Evolutionary conservation across 2,329 filamentous ascomycete genomes (phyloP), one percentile per base, ranked within the genome.

Genomic region (Hypoxylon rubiginosum): DNA sequence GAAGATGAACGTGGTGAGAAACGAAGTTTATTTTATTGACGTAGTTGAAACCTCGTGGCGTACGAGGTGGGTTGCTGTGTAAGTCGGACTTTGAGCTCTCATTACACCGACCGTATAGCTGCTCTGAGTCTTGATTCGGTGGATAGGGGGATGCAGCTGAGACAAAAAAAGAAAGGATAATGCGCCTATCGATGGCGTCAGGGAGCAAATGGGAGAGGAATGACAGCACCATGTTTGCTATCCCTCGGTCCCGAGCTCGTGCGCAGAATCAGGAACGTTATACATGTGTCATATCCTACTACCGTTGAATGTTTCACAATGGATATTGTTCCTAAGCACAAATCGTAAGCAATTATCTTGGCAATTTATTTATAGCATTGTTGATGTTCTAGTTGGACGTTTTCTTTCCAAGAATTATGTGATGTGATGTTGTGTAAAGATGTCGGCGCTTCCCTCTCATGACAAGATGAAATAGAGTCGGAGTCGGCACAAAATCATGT

Each of bases 201-300:
- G 21, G 32, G 56, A 56, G 45, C 53, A 17, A 58, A 9, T 28
- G 26, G 3, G 26, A 28, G 7, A 28, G 30, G 8, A 30, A 5
- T 26, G 28, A 43, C 34, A 54, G 59, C 64, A 66, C 55, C 19
- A 36, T 26, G 32, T 41, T 60, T 7, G 19, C 13, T 39, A 7
- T 24, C 2, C 26, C 41, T 68, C 65, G 65, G 65, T 68, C 65
- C 65, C 65, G 65, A 68, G 19, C 21, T 53, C 17, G 17, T 8
- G 50, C n/a, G 58, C 21, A n/a, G 36, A 43, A 24, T 30, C 56
- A 34, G 61, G 26, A n/a, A 50, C 48, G n/a, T n/a, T n/a, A 30
- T 34, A 19, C 64, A 60, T 54, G n/a, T n/a, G n/a, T n/a, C n/a
- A 49, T n/a, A 13, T 30, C 24, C 9, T 49, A 49, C 46, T 10